These are phyloP conservation scores for Steccherinum ochraceum DNA, from an alignment of 768 basidiomycete species.

Conservation along the genomic window DNA sequence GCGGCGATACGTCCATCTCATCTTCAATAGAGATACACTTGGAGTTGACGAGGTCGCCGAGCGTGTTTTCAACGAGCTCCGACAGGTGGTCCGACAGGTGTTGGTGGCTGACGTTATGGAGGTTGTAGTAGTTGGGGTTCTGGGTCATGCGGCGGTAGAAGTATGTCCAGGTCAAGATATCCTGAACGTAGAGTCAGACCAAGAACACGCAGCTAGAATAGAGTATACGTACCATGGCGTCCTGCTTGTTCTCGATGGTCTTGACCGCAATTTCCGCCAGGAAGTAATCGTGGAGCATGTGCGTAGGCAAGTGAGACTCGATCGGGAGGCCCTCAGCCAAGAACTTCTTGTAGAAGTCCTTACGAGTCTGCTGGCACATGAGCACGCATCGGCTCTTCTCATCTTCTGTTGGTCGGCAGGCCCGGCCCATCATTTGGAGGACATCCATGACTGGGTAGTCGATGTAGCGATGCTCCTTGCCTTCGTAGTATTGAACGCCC, in stretches of 20 bases:
- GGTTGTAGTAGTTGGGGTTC: slow-evolving; percentile 92
- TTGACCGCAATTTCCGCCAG: slow-evolving; percentile 97
- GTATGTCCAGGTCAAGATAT: slow-evolving; percentile 98
- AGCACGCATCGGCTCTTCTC: slow-evolving; percentile 88
- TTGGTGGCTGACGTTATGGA: slow-evolving; percentile 93
- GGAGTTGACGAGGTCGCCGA: slow-evolving; percentile 87
- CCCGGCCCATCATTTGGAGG: slow-evolving; percentile 98
- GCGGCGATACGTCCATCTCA: slow-evolving; percentile 86
- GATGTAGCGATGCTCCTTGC: slow-evolving; percentile 95
- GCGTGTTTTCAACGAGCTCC: slow-evolving; percentile 89
- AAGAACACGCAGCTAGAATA: neutral
- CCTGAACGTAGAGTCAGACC: slow-evolving; percentile 35
- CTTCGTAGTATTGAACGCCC: slow-evolving; percentile 97
- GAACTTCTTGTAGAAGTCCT: slow-evolving; percentile 99
- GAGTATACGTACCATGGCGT: slow-evolving; percentile 64
- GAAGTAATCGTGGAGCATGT: slow-evolving; percentile 94
- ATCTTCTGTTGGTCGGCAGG: slow-evolving; percentile 86
- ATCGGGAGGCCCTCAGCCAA: slow-evolving; percentile 95
- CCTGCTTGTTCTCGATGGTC: slow-evolving; percentile 99
- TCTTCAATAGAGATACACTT: slow-evolving; percentile 95
- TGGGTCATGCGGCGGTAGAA: slow-evolving; percentile 97
- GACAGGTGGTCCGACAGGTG: slow-evolving; percentile 95
- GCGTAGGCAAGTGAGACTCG: slow-evolving; percentile 88
- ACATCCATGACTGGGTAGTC: slow-evolving; percentile 99
- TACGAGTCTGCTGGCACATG: slow-evolving; percentile 96